Percentiles rank a stretch among this genome's conserved stretches.
These are phyloP conservation scores for Cladorrhinum samala DNA, from an alignment of 495 filamentous ascomycete genomes.

Conservation along the genomic window DNA sequence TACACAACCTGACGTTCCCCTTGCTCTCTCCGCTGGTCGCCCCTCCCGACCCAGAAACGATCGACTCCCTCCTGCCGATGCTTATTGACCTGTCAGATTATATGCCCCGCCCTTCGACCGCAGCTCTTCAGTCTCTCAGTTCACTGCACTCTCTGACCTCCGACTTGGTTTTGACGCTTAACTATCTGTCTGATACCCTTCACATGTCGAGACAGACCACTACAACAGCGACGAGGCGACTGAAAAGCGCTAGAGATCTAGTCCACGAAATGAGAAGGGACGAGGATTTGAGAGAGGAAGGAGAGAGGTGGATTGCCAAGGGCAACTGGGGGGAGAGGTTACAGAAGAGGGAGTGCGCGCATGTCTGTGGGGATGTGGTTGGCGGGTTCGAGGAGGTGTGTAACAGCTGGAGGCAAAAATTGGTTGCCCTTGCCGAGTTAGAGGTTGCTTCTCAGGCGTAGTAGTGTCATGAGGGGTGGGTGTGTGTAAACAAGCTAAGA, in stretches of 20 bases:
- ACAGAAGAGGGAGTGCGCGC: slow-evolving; percentile 66
- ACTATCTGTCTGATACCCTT: slow-evolving; percentile 80
- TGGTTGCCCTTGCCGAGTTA: slow-evolving; percentile 41
- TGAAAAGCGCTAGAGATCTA: slow-evolving; percentile 70
- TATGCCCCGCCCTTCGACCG: slow-evolving; percentile 48
- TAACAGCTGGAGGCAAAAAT: slow-evolving; percentile 47
- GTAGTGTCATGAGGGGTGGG: too few species aligned
- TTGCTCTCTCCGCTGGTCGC: slow-evolving; percentile 55
- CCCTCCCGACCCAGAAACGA: slow-evolving; percentile 51
- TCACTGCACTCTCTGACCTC: slow-evolving; percentile 61
- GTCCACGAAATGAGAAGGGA: slow-evolving; percentile 79
- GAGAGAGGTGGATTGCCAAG: slow-evolving; percentile 68
- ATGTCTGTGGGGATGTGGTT: slow-evolving; percentile 76
- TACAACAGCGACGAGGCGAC: slow-evolving; percentile 64
- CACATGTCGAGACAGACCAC: slow-evolving; percentile 91
- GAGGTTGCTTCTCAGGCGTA: too few species aligned
- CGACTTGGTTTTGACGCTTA: slow-evolving; percentile 73
- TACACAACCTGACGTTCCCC: slow-evolving; percentile 74
- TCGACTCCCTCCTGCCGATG: slow-evolving; percentile 61
- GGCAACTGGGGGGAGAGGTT: slow-evolving; percentile 77
- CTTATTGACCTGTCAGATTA: slow-evolving; percentile 50
- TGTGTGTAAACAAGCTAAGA: too few species aligned
- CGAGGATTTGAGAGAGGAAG: slow-evolving; percentile 72
- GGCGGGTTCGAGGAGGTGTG: slow-evolving; percentile 88
- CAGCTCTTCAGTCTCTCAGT: slow-evolving; percentile 50